These are phyloP conservation scores for Styphnolobium japonicum DNA, from an alignment of 306 rosid species.

Conservation along the genomic window DNA sequence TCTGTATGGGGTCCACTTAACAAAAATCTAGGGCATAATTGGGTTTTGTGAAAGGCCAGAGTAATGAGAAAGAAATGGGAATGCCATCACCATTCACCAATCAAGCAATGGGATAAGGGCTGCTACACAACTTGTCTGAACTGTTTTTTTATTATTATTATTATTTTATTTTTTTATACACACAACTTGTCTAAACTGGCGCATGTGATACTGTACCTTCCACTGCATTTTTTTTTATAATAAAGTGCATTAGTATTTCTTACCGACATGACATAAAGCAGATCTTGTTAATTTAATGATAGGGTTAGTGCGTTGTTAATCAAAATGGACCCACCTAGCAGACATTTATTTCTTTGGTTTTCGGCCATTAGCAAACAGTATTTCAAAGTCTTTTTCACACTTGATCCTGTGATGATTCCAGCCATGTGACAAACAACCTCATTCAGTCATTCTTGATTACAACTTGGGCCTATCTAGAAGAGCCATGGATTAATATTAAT, in stretches of 20 bases:
- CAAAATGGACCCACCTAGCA: not conserved
- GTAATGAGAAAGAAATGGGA: not conserved
- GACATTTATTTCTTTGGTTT: no score
- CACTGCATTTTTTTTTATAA: not conserved
- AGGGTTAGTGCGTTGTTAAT: not conserved
- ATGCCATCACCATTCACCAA: not conserved
- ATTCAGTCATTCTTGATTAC: not conserved
- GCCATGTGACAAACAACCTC: conserved; percentile 19
- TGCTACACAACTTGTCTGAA: not conserved
- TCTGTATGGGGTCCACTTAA: not conserved
- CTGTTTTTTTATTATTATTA: no score
- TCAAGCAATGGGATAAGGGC: not conserved
- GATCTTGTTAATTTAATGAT: not conserved
- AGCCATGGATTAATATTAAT: not conserved
- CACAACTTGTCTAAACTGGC: not conserved
- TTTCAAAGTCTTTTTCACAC: conserved; percentile 24
- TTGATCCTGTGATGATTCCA: not conserved
- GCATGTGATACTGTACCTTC: not conserved
- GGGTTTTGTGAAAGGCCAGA: not conserved
- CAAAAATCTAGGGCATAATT: not conserved
- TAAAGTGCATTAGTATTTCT: not conserved
- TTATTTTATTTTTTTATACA: no score
- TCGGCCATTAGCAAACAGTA: not conserved
- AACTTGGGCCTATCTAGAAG: conserved; percentile 24
- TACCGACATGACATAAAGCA: conserved; percentile 3